These are phyloP conservation scores for Blastomyces emzantsi DNA, from an alignment of 2,329 filamentous ascomycete species.

Conservation along the genomic window DNA sequence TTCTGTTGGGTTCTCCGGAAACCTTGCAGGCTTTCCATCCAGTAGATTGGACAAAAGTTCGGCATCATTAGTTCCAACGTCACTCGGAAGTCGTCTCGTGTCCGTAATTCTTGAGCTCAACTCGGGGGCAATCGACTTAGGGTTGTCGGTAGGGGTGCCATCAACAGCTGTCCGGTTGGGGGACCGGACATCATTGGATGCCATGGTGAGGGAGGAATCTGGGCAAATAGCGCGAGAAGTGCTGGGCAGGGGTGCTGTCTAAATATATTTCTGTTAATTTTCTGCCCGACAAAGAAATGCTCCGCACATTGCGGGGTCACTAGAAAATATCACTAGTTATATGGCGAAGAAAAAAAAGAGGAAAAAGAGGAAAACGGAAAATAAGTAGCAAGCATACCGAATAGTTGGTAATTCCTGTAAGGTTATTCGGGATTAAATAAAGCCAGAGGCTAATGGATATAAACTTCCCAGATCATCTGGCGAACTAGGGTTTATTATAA, in stretches of 20 bases:
- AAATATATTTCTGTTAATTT: neutral
- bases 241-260: neutral
- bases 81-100: neutral
- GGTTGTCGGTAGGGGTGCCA: neutral
- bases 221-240: neutral
- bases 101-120: neutral
- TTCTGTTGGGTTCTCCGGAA: constrained; percentile 30
- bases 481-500: neutral
- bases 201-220: neutral
- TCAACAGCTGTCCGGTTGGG: neutral
- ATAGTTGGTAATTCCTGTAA: neutral
- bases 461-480: neutral
- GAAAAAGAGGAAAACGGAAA: neutral
- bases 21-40: neutral
- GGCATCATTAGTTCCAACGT: neutral
- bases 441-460: neutral
- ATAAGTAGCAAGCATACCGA: neutral
- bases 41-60: neutral
- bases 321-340: neutral
- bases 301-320: neutral
- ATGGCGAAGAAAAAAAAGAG: neutral
- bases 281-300: neutral
- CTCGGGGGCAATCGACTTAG: neutral
- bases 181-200: neutral
- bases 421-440: neutral